Conservation (phyloP, 2,329 filamentous ascomycete species). For the Calonectria honghensis region DNA sequence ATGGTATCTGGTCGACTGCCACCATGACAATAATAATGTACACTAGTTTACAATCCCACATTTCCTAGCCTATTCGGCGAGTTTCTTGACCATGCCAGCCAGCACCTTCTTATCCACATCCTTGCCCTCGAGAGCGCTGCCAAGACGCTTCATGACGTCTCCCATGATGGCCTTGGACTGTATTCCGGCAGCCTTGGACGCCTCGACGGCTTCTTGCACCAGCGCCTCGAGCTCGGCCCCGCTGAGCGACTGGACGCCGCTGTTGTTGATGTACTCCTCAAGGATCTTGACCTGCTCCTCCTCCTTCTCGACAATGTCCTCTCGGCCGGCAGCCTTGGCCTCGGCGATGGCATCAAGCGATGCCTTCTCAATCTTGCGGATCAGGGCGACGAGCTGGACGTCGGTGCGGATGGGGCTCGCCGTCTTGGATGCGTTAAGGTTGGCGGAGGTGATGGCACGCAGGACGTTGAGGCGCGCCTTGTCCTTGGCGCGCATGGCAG, state of each 20-base stretch:
- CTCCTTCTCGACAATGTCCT: constrained; percentile 84
- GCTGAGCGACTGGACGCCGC: constrained; percentile 75
- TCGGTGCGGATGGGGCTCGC: constrained; percentile 81
- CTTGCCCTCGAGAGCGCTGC: constrained; percentile 76
- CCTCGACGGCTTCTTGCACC: constrained; percentile 71
- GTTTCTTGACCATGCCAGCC: constrained; percentile 76
- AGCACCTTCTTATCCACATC: constrained; percentile 78
- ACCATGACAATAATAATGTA: constrained; percentile 46
- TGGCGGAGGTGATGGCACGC: constrained; percentile 80
- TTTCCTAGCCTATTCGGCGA: constrained; percentile 40
- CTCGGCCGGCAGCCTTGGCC: constrained; percentile 77
- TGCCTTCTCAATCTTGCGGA: constrained; percentile 78
- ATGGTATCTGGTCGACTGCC: constrained; percentile 30
- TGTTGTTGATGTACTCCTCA: constrained; percentile 77
- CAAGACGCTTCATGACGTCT: constrained; percentile 77
- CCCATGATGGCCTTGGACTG: constrained; percentile 71
- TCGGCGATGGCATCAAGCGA: constrained; percentile 77
- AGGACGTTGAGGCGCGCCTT: constrained; percentile 79
- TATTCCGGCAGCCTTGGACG: constrained; percentile 67
- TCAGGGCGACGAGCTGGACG: constrained; percentile 79
- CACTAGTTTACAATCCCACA: constrained; percentile 50
- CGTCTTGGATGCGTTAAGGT: constrained; percentile 86
- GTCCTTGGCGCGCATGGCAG: constrained; percentile 80
- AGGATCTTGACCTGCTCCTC: constrained; percentile 78
- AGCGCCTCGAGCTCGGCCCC: constrained; percentile 75